A percentile compares a stretch with the other conserved stretches of the same genome.
These are phyloP conservation scores for Skeletonema costatum DNA, from an alignment of 108 stramenopile species.

Conservation along the genomic window DNA sequence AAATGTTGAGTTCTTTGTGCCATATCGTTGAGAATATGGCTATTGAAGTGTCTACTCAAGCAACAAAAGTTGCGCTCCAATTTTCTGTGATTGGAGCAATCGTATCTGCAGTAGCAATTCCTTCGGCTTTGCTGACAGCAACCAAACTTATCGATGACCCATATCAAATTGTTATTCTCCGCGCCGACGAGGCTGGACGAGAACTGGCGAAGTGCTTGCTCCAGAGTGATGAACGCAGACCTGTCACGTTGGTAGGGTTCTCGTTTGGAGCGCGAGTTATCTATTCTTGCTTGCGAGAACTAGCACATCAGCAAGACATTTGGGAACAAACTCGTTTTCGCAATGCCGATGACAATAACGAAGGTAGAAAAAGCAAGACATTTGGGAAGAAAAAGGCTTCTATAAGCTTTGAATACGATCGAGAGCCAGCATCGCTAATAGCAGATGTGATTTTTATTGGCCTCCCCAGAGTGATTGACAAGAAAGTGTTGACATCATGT, in stretches of 20 bases:
- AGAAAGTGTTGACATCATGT: constrained; percentile 54
- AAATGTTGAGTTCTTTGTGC: constrained; percentile 50
- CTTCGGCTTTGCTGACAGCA: constrained; percentile 55
- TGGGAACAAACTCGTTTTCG: constrained; percentile 55
- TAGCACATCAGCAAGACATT: constrained; percentile 66
- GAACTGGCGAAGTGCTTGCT: constrained; percentile 81
- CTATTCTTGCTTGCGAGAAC: constrained; percentile 76
- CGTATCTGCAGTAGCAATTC: constrained; percentile 58
- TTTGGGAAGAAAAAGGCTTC: neutral
- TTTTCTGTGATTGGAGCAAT: constrained; percentile 58
- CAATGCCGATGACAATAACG: constrained; percentile 5
- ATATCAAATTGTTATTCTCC: constrained; percentile 71
- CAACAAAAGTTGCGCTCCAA: constrained; percentile 55
- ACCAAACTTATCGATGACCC: constrained; percentile 77
- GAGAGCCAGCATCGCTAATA: constrained; percentile 77
- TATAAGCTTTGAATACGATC: constrained; percentile 43
- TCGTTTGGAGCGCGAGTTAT: constrained; percentile 91
- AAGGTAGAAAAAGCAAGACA: constrained; percentile 16
- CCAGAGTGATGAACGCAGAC: constrained; percentile 65
- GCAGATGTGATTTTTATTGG: constrained; percentile 85
- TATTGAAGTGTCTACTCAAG: constrained; percentile 50
- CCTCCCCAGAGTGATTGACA: constrained; percentile 48
- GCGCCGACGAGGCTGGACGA: constrained; percentile 86
- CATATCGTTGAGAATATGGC: constrained; percentile 57
- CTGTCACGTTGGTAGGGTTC: constrained; percentile 91